Base-by-base conservation (phyloP, 2,329 filamentous ascomycete species). In the Tolypocladium ovalisporum region DNA sequence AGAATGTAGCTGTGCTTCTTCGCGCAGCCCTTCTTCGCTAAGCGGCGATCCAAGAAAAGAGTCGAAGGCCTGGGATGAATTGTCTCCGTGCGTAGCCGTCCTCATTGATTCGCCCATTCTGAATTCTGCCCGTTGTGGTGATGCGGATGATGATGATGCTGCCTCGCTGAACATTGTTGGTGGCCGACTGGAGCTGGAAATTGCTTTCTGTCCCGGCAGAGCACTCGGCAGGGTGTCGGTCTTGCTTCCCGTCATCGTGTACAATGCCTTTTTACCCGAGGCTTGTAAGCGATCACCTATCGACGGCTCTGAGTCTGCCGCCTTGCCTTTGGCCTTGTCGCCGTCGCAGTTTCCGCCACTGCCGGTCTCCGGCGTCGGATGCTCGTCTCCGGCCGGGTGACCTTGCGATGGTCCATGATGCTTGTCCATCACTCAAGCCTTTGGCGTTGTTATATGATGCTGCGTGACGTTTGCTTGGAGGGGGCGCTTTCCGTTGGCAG, bases 191-290 rank as follows among this genome's bases (percentile, higher is more conserved):
- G 54, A 52, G 10, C 52, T 52, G 12, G 36, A 56, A 12, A 35
- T 24, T 15, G 60, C 60, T 53, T 70, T 69, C 53, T 63, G 59
- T 39, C 56, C 60, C 40, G 61, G 52, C 37, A 58, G 52, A 51
- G 53, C 60, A 24, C 56, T 57, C 37, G 58, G 60, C 52, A 63
- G 56, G 44, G 59, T 59, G 56, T 59, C 36, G 24, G 1, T 29
- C 24, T 39, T 42, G 15, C 59, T 58, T 17, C 60, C 59, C 9
- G 55, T 57, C 37, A 68, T 52, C 35, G 68, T 62, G 52, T 66
- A 64, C 54, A 67, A 54, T n/a, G 62, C 65, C 40, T 68, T 56
- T 47, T 59, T 63, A 22, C 65, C 62, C 22, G 68, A 70, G 57
- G 66, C 63, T 52, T 65, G 64, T 19, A 70, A 59, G 10, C 68